These are phyloP conservation scores for Argentina anserina DNA, from an alignment of 306 rosid genomes.

Conservation along the genomic window DNA sequence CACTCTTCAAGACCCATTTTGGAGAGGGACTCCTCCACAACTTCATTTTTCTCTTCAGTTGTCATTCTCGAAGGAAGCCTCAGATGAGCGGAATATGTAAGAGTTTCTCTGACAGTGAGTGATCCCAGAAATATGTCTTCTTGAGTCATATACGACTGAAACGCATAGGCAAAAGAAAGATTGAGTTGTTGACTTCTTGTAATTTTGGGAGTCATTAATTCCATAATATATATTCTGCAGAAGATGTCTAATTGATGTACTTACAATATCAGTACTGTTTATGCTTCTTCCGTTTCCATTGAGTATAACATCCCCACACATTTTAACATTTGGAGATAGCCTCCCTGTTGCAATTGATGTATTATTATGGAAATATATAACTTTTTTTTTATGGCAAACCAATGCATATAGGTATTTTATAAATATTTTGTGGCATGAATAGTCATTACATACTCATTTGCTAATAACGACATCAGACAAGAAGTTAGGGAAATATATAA, in stretches of 20 bases:
- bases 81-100: constrained; percentile 19
- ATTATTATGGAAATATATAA: no score
- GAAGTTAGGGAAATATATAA: no score
- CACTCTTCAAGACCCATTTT: constrained; percentile 26
- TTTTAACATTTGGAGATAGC: constrained; percentile 16
- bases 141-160: constrained; percentile 26
- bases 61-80: constrained; percentile 14
- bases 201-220: not conserved
- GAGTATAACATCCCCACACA: constrained; percentile 14
- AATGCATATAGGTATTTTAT: no score
- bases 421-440: no score
- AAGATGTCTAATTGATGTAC: not conserved
- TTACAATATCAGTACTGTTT: constrained; percentile 21
- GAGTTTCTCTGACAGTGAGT: constrained; percentile 24
- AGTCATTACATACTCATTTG: no score
- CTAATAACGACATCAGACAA: no score
- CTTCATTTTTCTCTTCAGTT: constrained; percentile 4
- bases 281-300: constrained; percentile 12
- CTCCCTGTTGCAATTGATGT: constrained; percentile 14
- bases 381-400: no score
- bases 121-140: constrained; percentile 29
- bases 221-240: not conserved
- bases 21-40: constrained; percentile 10
- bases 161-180: not conserved
- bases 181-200: no score